A percentile compares a stretch with the other conserved stretches of the same genome.
These are phyloP conservation scores for Coprinellus micaceus DNA, from an alignment of 768 basidiomycete species.

Conservation along the genomic window DNA sequence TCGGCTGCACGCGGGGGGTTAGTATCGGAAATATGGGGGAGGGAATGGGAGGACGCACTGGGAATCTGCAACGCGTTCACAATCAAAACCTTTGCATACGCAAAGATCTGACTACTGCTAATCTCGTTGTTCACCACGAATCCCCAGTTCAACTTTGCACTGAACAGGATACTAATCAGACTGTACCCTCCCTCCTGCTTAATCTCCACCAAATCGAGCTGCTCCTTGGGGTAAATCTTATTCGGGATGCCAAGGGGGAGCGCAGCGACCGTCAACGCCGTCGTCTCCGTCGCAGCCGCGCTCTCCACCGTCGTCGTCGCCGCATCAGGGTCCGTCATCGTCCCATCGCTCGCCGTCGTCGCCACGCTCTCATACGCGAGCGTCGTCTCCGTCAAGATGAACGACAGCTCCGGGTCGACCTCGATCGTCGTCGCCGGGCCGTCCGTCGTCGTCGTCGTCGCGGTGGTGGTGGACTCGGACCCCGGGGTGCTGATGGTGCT, in stretches of 20 bases:
- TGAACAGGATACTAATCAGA: conserved; percentile 65
- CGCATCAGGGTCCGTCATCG: conserved; percentile 43
- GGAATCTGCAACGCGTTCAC: conserved; percentile 28
- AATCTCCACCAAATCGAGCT: conserved; percentile 19
- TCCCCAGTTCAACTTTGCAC: conserved; percentile 56
- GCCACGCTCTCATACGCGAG: conserved; percentile 35
- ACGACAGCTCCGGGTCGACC: conserved; percentile 39
- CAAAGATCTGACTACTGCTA: conserved; percentile 75
- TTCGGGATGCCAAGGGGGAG: conserved; percentile 61
- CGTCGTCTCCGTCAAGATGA: conserved; percentile 41
- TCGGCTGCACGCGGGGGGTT: conserved; percentile 21
- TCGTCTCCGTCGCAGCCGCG: conserved; percentile 12
- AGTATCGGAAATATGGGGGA: conserved; percentile 1
- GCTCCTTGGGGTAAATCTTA: conserved; percentile 49
- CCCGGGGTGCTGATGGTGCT: conserved; percentile 2
- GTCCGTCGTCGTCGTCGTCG: background rate
- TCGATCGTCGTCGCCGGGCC: conserved; percentile 22
- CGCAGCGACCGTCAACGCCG: conserved; percentile 29
- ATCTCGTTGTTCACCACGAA: conserved; percentile 58
- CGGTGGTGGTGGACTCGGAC: background rate
- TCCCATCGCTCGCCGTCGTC: conserved; percentile 21
- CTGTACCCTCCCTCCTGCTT: conserved; percentile 36
- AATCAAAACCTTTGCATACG: conserved; percentile 52
- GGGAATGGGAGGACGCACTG: conserved; percentile 23
- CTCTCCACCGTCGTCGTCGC: conserved; percentile 31